Base-by-base conservation (phyloP, 2,329 filamentous ascomycete species). In the Trichoderma lentiforme region DNA sequence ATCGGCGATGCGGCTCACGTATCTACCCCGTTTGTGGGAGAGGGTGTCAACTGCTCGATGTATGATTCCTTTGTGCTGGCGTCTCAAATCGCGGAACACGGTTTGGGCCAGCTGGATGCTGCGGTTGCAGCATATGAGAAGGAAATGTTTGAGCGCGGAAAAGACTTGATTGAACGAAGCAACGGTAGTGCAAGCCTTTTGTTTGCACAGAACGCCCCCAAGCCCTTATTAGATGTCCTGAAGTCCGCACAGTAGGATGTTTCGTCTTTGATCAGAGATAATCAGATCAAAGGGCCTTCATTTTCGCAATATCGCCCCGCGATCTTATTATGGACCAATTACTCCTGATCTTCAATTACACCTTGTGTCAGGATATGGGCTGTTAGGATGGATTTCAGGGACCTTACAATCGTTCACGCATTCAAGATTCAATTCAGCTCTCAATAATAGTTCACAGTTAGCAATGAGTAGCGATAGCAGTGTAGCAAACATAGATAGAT, bases 1-100 rank as follows among this genome's bases (percentile, higher is more conserved):
- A 28, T 71, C 3, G 69, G 69, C 5, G 69, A 71, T 24, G 69
- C 69, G 6, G 61, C 69, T 11, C 61, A 71, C 9, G 21, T 71
- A 0, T 64, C 69, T 15, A 65, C 58, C 6, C 69, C 69, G 2
- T 70, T 70, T 7, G 61, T 65, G 60, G 70, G 70, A 53, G 70
- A 71, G 14, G 69, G 69, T 28, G 69, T 71, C 39, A 71, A 71
- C 26, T 67, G 62, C 9, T 39, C 70, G 9, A 67, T 71, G 70
- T 36, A 67, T 39, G 47, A 66, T 53, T 57, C 70, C 8, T 36
- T 60, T 21, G 62, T 60, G 5, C 26, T 71, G 11, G 32, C 34
- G n/a, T 30, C 24, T 9, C 4, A 36, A 8, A 71, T 71, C 18
- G 32, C 32, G 21, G 51, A 67, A 28, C 58, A 47, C 34, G 62